phyloP scores from a whole-genome alignment of 495 filamentous ascomycete species.

The Clavariopsis aquatica region DNA sequence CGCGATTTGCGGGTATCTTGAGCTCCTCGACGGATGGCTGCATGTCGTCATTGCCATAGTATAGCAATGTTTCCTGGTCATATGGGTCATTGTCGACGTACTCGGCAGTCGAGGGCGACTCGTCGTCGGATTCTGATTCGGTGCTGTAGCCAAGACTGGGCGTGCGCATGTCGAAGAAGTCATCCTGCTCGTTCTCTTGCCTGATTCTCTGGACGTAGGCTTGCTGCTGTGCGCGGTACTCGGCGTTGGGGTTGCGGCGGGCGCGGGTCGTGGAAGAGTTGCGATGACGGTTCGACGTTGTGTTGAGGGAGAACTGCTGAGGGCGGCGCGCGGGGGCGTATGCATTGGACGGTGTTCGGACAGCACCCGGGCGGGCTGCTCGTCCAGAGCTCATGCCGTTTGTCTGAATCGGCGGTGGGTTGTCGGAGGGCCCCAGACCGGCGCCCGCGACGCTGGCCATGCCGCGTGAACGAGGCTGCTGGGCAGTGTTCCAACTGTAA shows the following conservation, averaged over 20 bases:
- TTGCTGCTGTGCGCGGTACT: constrained; percentile 78
- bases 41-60: constrained; percentile 81
- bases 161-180: constrained; percentile 75
- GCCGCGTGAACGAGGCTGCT: constrained; percentile 1
- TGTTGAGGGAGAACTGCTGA: constrained; percentile 52
- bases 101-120: constrained; percentile 80
- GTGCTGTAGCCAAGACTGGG: constrained; percentile 64
- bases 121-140: constrained; percentile 87
- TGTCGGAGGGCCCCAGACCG: constrained; percentile 7
- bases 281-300: constrained; percentile 37
- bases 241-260: constrained; percentile 67
- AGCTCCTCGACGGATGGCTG: constrained; percentile 87
- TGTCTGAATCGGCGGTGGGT: constrained; percentile 35
- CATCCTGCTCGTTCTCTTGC: constrained; percentile 65
- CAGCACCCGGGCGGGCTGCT: constrained; percentile 28
- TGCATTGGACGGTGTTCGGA: constrained; percentile 40
- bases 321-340: constrained; percentile 61
- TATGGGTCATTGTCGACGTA: constrained; percentile 81
- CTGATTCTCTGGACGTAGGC: constrained; percentile 76
- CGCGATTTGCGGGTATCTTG: constrained; percentile 81
- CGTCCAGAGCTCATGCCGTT: constrained; percentile 33
- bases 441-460: constrained; percentile 7
- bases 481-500: constrained; percentile 28
- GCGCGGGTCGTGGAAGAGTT: constrained; percentile 33
- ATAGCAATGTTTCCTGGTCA: constrained; percentile 90